Evolutionary conservation across 2,329 filamentous ascomycete species (phyloP).

Genomic region (Aplosporella prunicola): DNA sequence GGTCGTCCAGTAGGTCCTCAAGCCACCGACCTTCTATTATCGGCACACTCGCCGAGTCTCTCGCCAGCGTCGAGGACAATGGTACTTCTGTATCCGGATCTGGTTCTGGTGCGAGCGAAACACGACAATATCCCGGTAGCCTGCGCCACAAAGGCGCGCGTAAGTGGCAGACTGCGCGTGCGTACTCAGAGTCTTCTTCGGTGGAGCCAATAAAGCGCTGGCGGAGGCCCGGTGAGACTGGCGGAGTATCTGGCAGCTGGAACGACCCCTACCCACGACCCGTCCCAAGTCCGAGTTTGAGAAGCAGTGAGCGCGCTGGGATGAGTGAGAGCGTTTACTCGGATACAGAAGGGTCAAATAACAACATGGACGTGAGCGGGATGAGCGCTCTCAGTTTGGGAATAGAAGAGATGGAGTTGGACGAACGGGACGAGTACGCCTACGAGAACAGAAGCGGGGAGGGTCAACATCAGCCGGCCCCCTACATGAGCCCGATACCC

Average conservation of each 20-base stretch:
- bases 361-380: background rate
- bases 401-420: too few relatives aligned
- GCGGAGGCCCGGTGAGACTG: conserved; percentile 1
- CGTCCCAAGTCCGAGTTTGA: conserved; percentile 3
- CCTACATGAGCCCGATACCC: too few relatives aligned
- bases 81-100: background rate
- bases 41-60: conserved; percentile 2
- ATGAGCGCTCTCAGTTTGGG: too few relatives aligned
- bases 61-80: background rate
- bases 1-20: conserved; percentile 22
- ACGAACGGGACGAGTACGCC: too few relatives aligned
- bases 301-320: conserved; percentile 5
- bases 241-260: background rate
- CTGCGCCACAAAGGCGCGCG: conserved; percentile 8
- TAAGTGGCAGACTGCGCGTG: conserved; percentile 2
- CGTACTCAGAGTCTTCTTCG: conserved; percentile 5
- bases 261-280: conserved; percentile 1
- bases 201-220: background rate
- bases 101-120: background rate
- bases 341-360: conserved; percentile 4
- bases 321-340: conserved; percentile 8
- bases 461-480: too few relatives aligned
- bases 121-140: conserved; percentile 1
- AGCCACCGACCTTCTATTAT: conserved; percentile 8
- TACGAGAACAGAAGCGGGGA: too few relatives aligned